phyloP scores from a whole-genome alignment of 108 stramenopile genomes.

The Pseudonitzschia multiseries region DNA sequence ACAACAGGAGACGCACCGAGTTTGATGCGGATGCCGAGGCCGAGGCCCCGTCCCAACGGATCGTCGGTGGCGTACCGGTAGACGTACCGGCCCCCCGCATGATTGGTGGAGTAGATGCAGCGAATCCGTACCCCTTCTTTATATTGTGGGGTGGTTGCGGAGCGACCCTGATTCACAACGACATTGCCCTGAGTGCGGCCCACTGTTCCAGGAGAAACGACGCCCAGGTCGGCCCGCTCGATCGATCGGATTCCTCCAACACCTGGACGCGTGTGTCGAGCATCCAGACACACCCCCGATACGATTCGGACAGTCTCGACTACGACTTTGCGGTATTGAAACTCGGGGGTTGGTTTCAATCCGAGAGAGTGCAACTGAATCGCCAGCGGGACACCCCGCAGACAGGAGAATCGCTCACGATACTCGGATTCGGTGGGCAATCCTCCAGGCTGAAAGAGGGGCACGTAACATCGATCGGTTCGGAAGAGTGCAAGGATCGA shows the following conservation, averaged over 20 bases:
- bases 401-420: constrained; percentile 19
- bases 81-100: neutral
- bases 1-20: too few relatives aligned
- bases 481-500: constrained; percentile 4
- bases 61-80: neutral
- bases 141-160: constrained; percentile 30
- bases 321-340: constrained; percentile 42
- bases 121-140: constrained; percentile 20
- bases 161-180: constrained; percentile 31
- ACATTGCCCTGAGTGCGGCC: constrained; percentile 33
- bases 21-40: too few relatives aligned
- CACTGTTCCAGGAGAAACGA: constrained; percentile 15
- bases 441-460: constrained; percentile 24
- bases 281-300: constrained; percentile 23
- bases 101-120: constrained; percentile 25
- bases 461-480: constrained; percentile 11
- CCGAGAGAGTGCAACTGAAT: constrained; percentile 1
- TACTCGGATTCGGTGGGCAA: constrained; percentile 37
- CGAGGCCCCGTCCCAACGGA: neutral
- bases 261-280: neutral
- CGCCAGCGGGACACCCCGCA: neutral
- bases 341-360: constrained; percentile 17
- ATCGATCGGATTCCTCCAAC: constrained; percentile 15
- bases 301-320: constrained; percentile 10
- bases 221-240: neutral